Evolutionary conservation across 108 stramenopile genomes (phyloP).

Genomic region (Fistulifera pelliculosa): DNA sequence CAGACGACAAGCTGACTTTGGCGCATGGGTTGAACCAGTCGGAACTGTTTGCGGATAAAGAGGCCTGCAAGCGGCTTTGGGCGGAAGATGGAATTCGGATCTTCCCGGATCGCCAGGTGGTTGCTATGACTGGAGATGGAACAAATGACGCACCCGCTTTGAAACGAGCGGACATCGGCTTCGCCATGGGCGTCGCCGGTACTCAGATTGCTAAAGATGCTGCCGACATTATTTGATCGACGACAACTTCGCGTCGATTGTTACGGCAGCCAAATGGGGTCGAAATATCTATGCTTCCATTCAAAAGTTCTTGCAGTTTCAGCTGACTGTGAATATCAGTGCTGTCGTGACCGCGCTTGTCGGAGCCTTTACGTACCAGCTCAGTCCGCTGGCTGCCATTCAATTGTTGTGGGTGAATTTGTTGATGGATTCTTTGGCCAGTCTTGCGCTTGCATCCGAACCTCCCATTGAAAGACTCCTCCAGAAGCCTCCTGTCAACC

Average conservation of each 20-base stretch:
- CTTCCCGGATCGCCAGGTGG: constrained; percentile 87
- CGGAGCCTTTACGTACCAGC: constrained; percentile 78
- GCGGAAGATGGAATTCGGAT: constrained; percentile 44
- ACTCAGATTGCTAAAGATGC: constrained; percentile 97
- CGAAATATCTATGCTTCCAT: constrained; percentile 95
- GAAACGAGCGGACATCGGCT: constrained; percentile 96
- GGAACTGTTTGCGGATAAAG: constrained; percentile 59
- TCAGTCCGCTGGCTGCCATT: constrained; percentile 90
- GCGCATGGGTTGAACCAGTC: constrained; percentile 85
- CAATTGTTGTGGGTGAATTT: constrained; percentile 98
- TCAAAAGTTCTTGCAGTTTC: constrained; percentile 97
- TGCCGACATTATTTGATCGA: constrained; percentile 90
- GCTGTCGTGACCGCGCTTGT: constrained; percentile 87
- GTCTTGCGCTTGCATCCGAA: constrained; percentile 94
- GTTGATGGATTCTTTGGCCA: constrained; percentile 96
- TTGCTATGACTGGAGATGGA: constrained; percentile 98
- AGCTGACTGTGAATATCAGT: constrained; percentile 93
- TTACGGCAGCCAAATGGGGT: constrained; percentile 96
- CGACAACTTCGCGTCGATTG: constrained; percentile 96
- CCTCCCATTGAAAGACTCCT: constrained; percentile 80
- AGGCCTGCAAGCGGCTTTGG: constrained; percentile 26
- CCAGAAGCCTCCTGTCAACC: constrained; percentile 66
- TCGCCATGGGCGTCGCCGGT: constrained; percentile 96
- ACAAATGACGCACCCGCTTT: constrained; percentile 98
- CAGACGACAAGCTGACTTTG: constrained; percentile 77